A percentile compares a stretch with the other conserved stretches of the same genome.
phyloP scores from a whole-genome alignment of 495 filamentous ascomycete genomes.

The Tuber umbilicatum region DNA sequence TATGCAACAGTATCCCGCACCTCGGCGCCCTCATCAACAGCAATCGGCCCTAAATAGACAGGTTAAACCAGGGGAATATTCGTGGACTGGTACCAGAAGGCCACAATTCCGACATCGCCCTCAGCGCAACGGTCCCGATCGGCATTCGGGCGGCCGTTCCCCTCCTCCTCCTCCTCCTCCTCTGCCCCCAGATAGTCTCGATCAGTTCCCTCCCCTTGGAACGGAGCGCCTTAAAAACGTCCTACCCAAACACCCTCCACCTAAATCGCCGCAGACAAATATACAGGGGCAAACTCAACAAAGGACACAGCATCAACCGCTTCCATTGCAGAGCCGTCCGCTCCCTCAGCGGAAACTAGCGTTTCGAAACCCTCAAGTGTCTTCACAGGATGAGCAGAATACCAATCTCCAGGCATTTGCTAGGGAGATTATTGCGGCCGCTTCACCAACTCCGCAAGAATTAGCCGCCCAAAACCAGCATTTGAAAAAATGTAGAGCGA shows the following conservation, averaged over 20 bases:
- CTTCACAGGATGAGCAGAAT: conserved; percentile 19
- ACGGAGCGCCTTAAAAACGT: conserved; percentile 16
- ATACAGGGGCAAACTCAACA: conserved; percentile 20
- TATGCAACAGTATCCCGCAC: conserved; percentile 6
- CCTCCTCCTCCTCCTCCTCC: background rate
- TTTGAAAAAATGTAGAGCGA: conserved; percentile 26
- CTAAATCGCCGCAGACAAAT: conserved; percentile 12
- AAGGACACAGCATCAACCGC: conserved; percentile 27
- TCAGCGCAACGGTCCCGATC: conserved; percentile 2
- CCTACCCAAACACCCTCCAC: conserved; percentile 10
- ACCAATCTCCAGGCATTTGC: conserved; percentile 26
- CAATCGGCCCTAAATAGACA: background rate
- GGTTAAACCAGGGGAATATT: background rate
- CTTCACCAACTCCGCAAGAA: conserved; percentile 28
- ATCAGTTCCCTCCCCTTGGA: conserved; percentile 38
- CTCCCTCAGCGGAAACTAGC: background rate
- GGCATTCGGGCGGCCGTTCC: background rate
- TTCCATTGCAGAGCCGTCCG: conserved; percentile 17
- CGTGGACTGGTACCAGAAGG: conserved; percentile 2
- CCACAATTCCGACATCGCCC: background rate
- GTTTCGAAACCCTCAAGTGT: background rate
- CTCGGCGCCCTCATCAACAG: conserved; percentile 9
- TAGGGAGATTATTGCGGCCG: conserved; percentile 26
- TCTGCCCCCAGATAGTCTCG: conserved; percentile 7
- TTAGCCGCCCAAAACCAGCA: conserved; percentile 24